A percentile compares a stretch with the other conserved stretches of the same genome.
These are phyloP conservation scores for Corylus avellana DNA, from an alignment of 306 rosid genomes.

Conservation along the genomic window DNA sequence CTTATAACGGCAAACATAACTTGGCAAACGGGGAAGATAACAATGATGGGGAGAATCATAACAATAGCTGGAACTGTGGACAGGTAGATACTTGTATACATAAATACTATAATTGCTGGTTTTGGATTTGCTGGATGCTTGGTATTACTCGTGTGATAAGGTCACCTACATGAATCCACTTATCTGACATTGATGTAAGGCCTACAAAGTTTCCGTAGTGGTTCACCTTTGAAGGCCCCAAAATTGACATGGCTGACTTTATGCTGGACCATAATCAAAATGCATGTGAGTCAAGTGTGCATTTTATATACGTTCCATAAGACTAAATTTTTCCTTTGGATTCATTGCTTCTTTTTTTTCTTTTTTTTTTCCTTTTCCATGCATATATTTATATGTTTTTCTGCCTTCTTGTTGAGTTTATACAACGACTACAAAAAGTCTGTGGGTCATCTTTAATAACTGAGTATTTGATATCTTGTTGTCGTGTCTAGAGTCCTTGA, in stretches of 20 bases:
- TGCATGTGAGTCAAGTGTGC: background rate
- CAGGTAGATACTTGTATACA: conserved; percentile 53
- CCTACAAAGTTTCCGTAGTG: background rate
- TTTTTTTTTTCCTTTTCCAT: background rate
- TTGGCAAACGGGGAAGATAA: conserved; percentile 87
- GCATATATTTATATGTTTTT: background rate
- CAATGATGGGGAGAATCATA: conserved; percentile 95
- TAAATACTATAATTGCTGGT: background rate
- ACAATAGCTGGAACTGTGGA: conserved; percentile 99
- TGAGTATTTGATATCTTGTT: background rate
- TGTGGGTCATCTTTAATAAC: background rate
- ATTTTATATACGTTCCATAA: background rate
- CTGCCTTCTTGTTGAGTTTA: background rate
- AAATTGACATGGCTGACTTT: background rate
- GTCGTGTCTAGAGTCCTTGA: too few species aligned
- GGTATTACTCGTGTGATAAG: background rate
- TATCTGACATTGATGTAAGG: background rate
- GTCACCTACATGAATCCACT: background rate
- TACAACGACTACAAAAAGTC: background rate
- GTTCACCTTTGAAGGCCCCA: background rate
- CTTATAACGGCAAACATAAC: conserved; percentile 83
- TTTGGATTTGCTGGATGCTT: conserved; percentile 19
- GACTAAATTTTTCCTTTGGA: background rate
- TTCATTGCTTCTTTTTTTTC: background rate
- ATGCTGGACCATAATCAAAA: background rate